phyloP scores from a whole-genome alignment of 1,284 basidiomycete genomes.

The Papiliotrema nemorosa region DNA sequence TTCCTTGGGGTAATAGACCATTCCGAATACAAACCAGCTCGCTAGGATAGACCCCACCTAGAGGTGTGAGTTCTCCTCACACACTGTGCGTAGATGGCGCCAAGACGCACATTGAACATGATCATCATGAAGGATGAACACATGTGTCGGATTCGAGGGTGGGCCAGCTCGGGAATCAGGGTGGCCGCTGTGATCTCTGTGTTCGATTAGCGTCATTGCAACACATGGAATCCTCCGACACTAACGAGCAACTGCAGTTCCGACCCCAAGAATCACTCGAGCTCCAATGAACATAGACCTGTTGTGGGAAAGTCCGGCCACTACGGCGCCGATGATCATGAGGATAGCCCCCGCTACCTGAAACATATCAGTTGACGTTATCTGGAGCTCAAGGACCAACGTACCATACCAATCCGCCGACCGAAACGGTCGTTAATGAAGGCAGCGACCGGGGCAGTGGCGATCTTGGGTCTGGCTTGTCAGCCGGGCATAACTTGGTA shows the following conservation, averaged over 20 bases:
- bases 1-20: neutral
- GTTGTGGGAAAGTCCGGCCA: slow-evolving; percentile 7
- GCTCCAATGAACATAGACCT: slow-evolving; percentile 14
- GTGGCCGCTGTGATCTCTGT: slow-evolving; percentile 7
- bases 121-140: slow-evolving; percentile 11
- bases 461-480: slow-evolving; percentile 22
- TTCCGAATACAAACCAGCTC: neutral
- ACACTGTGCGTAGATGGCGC: no score
- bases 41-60: slow-evolving; percentile 6
- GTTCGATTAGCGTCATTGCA: neutral
- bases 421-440: slow-evolving; percentile 18
- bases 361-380: no score
- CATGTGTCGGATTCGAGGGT: slow-evolving; percentile 18
- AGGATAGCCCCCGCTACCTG: slow-evolving; percentile 20
- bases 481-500: no score
- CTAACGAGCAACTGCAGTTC: slow-evolving; percentile 42
- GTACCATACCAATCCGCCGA: slow-evolving; percentile 14
- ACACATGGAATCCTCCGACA: neutral
- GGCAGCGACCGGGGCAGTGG: slow-evolving; percentile 15
- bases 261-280: slow-evolving; percentile 52
- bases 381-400: no score
- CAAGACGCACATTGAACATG: neutral
- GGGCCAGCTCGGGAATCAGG: slow-evolving; percentile 19
- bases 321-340: slow-evolving; percentile 29
- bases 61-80: no score